Evolutionary conservation across 2,329 filamentous ascomycete species (phyloP).

Genomic region (Xylaria arbuscula): DNA sequence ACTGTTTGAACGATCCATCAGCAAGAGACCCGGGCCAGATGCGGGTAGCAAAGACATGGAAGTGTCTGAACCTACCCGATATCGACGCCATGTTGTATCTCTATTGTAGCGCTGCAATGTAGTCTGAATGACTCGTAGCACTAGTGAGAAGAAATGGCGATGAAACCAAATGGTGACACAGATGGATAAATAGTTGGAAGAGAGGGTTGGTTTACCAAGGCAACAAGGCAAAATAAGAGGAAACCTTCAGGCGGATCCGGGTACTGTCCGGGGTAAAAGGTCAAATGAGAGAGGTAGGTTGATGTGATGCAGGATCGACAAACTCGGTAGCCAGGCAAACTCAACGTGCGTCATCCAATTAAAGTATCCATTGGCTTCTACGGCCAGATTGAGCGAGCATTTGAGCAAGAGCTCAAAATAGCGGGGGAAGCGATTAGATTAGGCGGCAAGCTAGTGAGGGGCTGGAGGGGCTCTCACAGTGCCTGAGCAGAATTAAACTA

Average conservation of each 20-base stretch:
- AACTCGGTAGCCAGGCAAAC: conserved; percentile 31
- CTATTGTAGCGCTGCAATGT: not conserved
- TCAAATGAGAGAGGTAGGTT: not conserved
- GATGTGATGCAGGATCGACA: conserved; percentile 1
- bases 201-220: not conserved
- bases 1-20: conserved; percentile 64
- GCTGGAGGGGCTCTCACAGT: conserved; percentile 1
- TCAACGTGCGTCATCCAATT: conserved; percentile 43
- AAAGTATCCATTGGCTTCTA: conserved; percentile 41
- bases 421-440: not conserved
- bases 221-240: not conserved
- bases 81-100: conserved; percentile 47
- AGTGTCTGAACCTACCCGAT: conserved; percentile 34
- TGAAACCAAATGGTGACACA: not conserved
- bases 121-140: not conserved
- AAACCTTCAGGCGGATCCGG: not conserved
- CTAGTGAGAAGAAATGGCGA: not conserved
- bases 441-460: conserved; percentile 3
- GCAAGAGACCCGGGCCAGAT: conserved; percentile 22
- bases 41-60: conserved; percentile 5
- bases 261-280: not conserved
- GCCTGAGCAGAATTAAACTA: no score
- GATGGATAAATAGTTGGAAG: not conserved
- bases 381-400: conserved; percentile 4
- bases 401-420: not conserved